Evolutionary conservation across 2,329 filamentous ascomycete genomes (phyloP).

Genomic region (Fusarium austroafricanum): DNA sequence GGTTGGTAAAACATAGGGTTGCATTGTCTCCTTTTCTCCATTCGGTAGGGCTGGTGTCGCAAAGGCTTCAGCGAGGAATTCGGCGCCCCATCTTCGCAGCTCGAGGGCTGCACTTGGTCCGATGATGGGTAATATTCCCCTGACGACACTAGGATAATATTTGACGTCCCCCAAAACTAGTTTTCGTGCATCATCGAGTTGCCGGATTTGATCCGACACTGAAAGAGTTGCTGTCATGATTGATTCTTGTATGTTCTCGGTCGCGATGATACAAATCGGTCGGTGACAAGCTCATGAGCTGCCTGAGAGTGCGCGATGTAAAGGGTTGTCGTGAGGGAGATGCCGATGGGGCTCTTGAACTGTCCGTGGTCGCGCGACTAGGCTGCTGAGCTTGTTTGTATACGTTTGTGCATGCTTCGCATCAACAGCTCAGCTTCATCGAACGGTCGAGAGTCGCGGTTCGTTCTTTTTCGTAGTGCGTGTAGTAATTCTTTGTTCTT

Average conservation of each 20-base stretch:
- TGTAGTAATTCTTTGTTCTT: conserved; percentile 10
- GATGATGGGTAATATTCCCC: conserved; percentile 92
- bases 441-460: conserved; percentile 15
- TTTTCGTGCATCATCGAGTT: conserved; percentile 90
- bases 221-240: conserved; percentile 67
- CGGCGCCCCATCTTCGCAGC: conserved; percentile 93
- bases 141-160: conserved; percentile 92
- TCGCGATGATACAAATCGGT: conserved; percentile 10
- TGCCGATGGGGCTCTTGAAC: conserved; percentile 38
- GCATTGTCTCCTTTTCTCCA: conserved; percentile 83
- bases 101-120: conserved; percentile 79
- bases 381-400: conserved; percentile 46
- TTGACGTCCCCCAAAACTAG: conserved; percentile 87
- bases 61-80: conserved; percentile 96
- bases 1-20: conserved; percentile 80
- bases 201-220: conserved; percentile 81
- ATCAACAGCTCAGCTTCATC: conserved; percentile 34
- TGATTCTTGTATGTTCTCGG: conserved; percentile 17
- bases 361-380: conserved; percentile 49
- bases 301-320: conserved; percentile 9
- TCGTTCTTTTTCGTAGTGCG: background rate
- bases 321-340: conserved; percentile 30
- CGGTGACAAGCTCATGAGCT: conserved; percentile 18
- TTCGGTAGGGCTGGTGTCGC: conserved; percentile 85
- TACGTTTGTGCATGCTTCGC: conserved; percentile 47